Conservation (phyloP, 108 stramenopile genomes). For the Pseudonitzschia multiseries region DNA sequence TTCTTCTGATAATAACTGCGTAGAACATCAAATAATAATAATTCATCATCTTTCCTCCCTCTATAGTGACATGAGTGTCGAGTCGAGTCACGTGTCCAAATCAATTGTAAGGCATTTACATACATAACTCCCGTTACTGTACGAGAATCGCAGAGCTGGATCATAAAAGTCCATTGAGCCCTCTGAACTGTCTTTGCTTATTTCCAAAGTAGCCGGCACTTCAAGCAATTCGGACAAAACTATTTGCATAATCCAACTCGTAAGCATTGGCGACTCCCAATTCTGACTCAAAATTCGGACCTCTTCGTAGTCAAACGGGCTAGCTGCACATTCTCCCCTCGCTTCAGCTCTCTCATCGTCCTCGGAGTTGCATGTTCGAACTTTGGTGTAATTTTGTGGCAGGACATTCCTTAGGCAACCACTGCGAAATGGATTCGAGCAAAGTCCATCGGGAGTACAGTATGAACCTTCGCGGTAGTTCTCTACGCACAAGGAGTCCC, state of each 20-base stretch:
- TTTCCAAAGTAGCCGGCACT: constrained; percentile 37
- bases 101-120: not conserved
- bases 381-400: not conserved
- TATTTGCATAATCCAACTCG: constrained; percentile 45
- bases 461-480: constrained; percentile 10
- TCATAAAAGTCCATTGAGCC: constrained; percentile 35
- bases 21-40: too few species aligned
- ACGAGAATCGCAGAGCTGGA: constrained; percentile 18
- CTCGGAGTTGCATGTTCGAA: constrained; percentile 26
- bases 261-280: constrained; percentile 44
- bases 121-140: constrained; percentile 18
- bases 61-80: too few species aligned
- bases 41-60: too few species aligned
- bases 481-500: constrained; percentile 12
- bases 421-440: constrained; percentile 42
- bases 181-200: constrained; percentile 6
- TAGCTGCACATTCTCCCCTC: not conserved
- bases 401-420: constrained; percentile 33
- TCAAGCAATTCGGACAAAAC: constrained; percentile 40
- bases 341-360: constrained; percentile 3
- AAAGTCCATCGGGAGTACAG: constrained; percentile 9
- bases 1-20: too few species aligned
- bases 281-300: constrained; percentile 31
- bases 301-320: constrained; percentile 29
- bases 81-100: too few species aligned